These are phyloP conservation scores for Leccinellum albellum DNA, from an alignment of 768 basidiomycete species.

Conservation along the genomic window DNA sequence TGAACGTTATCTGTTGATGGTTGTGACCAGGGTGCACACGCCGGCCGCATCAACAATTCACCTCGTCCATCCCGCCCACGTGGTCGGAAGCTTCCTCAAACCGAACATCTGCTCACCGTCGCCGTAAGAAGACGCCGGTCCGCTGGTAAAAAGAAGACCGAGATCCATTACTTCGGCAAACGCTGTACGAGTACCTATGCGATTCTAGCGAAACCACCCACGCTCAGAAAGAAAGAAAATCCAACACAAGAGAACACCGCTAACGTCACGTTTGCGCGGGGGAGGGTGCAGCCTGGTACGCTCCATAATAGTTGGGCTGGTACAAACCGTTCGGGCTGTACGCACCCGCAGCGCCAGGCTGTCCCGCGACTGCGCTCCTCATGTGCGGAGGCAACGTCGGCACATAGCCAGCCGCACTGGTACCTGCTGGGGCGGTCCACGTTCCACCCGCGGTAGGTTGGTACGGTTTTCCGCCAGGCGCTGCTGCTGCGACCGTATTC, in stretches of 20 bases:
- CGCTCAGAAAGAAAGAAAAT: background rate
- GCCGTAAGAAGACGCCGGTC: background rate
- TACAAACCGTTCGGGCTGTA: constrained; percentile 21
- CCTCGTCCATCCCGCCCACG: background rate
- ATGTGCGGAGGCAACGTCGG: constrained; percentile 44
- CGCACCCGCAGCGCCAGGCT: constrained; percentile 15
- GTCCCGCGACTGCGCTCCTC: constrained; percentile 26
- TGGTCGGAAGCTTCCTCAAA: background rate
- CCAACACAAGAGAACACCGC: background rate
- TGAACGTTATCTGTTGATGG: background rate
- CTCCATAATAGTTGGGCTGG: constrained; percentile 31
- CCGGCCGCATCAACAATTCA: background rate
- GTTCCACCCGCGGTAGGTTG: constrained; percentile 22
- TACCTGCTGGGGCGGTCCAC: constrained; percentile 26
- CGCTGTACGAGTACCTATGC: constrained; percentile 12
- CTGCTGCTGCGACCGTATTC: constrained; percentile 44
- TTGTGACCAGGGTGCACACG: background rate
- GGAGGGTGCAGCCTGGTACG: constrained; percentile 31
- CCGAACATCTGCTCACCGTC: background rate
- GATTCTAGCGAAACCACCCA: constrained; percentile 19
- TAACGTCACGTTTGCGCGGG: constrained; percentile 27
- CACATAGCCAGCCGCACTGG: constrained; percentile 25
- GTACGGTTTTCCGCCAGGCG: constrained; percentile 29
- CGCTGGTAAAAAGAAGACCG: background rate
- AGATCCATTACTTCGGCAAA: constrained; percentile 16